Percentiles rank a stretch among this genome's conserved stretches.
phyloP scores from a whole-genome alignment of 1,284 basidiomycete genomes.

The Amylostereum areolatum region DNA sequence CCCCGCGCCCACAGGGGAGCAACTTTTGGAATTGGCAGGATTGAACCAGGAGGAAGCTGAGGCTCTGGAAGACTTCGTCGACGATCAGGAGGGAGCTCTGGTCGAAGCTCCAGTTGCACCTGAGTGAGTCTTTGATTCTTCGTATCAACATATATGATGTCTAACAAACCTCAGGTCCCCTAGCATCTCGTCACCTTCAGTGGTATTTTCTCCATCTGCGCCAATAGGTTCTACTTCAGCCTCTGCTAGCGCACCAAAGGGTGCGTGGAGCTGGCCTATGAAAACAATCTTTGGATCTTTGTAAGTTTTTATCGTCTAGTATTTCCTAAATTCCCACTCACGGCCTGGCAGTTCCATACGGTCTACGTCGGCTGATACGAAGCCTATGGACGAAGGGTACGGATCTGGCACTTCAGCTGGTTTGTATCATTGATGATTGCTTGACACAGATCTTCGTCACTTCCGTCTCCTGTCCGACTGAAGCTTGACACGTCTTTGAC shows the following conservation, averaged over 20 bases:
- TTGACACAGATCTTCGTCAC: constrained; percentile 2
- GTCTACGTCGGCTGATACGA: background rate
- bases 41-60: constrained; percentile 27
- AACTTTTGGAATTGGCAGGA: constrained; percentile 43
- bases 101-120: constrained; percentile 3
- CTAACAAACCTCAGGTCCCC: background rate
- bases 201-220: constrained; percentile 6
- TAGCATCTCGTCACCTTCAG: constrained; percentile 3
- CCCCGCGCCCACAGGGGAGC: constrained; percentile 30
- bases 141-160: constrained; percentile 2
- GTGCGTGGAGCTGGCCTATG: constrained; percentile 15
- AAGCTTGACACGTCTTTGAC: constrained; percentile 35
- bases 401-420: background rate
- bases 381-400: background rate
- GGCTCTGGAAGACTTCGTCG: constrained; percentile 51
- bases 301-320: constrained; percentile 16
- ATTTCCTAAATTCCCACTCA: background rate
- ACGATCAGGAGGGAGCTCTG: constrained; percentile 26
- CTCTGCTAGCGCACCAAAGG: background rate
- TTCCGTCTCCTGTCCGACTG: constrained; percentile 26
- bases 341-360: background rate
- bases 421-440: background rate
- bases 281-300: constrained; percentile 30
- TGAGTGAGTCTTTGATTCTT: background rate
- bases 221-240: background rate